Base-by-base conservation (phyloP, 352 stramenopile species). In the Globisporangium camurandrum region DNA sequence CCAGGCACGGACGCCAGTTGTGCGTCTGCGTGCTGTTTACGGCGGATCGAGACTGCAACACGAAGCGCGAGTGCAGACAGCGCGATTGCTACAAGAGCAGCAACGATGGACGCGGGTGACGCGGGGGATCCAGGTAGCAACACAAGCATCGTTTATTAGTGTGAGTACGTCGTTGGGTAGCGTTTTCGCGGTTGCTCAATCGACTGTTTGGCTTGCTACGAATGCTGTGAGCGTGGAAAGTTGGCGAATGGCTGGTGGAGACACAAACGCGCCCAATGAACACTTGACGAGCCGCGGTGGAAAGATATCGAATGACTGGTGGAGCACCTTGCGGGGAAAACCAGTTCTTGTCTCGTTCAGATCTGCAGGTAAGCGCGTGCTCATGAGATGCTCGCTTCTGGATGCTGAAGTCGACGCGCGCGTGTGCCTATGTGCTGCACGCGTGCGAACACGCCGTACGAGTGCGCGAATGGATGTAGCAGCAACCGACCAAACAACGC, bases 261-360 rank as follows among this genome's bases (percentile, higher is more conserved):
- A n/a, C n/a, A n/a, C n/a, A n/a, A n/a, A n/a, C n/a, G n/a, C n/a
- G n/a, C n/a, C n/a, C n/a, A n/a, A n/a, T n/a, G n/a, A n/a, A n/a
- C n/a, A n/a, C n/a, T n/a, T n/a, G n/a, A n/a, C n/a, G n/a, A n/a
- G n/a, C n/a, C n/a, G n/a, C n/a, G n/a, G n/a, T n/a, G n/a, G n/a
- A n/a, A n/a, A n/a, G n/a, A n/a, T n/a, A n/a, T 34, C 30, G 30
- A 34, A 12, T 34, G 30, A 34, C 30, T 34, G 8, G 30, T 48
- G 40, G 59, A 53, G 56, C 37, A 26, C 28, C 46, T 46, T 9
- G 33, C 19, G 36, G 27, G 30, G 51, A 48, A 57, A 62, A 61
- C 58, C 77, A 88, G 75, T 88, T 88, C 77, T 84, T 84, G 69
- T 84, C 71, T 84, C 71, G 71, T 84, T 84, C 71, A 70, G 71